These are phyloP conservation scores for Diaporthe nobilis DNA, from an alignment of 2,329 filamentous ascomycete species.

Conservation along the genomic window DNA sequence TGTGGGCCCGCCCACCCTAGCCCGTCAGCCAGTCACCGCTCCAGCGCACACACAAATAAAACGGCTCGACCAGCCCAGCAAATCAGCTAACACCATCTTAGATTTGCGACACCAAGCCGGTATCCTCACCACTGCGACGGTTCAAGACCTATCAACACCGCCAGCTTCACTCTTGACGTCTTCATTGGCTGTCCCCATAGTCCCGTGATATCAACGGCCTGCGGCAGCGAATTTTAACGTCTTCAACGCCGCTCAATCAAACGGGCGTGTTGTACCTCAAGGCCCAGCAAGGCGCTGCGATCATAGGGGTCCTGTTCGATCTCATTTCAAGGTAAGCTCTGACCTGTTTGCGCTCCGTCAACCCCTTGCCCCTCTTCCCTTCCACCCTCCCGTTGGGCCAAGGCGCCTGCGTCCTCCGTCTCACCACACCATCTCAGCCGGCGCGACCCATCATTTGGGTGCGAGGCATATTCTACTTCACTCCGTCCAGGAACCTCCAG, in stretches of 20 bases:
- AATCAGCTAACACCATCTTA: constrained; percentile 65
- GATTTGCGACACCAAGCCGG: constrained; percentile 55
- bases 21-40: constrained; percentile 49
- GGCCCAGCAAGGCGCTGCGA: constrained; percentile 35
- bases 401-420: constrained; percentile 8
- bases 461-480: neutral
- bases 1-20: constrained; percentile 30
- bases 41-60: constrained; percentile 47
- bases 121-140: constrained; percentile 51
- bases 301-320: neutral
- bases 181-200: constrained; percentile 62
- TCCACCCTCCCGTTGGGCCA: constrained; percentile 30
- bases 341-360: constrained; percentile 17
- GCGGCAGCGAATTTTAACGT: constrained; percentile 57
- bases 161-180: constrained; percentile 56
- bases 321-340: constrained; percentile 19
- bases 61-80: constrained; percentile 53
- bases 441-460: constrained; percentile 9
- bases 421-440: constrained; percentile 26
- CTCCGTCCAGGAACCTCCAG: constrained; percentile 1
- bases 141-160: constrained; percentile 67
- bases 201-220: constrained; percentile 68
- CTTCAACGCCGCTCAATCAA: constrained; percentile 51
- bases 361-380: constrained; percentile 16
- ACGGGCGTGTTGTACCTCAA: constrained; percentile 37